Conservation (phyloP, 371 early-diverging fungal genomes). For the Actinomucor elegans region DNA sequence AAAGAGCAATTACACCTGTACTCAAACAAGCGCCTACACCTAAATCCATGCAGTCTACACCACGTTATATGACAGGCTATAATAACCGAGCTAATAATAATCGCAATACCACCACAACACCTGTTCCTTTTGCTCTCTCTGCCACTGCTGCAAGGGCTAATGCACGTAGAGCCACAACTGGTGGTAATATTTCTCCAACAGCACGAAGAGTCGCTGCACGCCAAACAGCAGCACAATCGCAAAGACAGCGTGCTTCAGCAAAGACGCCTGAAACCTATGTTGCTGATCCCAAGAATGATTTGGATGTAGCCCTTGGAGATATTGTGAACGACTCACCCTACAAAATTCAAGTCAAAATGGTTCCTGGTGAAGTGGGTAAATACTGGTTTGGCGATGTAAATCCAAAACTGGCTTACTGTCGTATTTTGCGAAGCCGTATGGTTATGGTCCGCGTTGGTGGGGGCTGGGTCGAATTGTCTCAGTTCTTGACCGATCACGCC, state of each 20-base stretch:
- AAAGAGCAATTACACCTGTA: constrained; percentile 25
- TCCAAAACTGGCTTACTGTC: constrained; percentile 73
- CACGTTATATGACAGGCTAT: constrained; percentile 26
- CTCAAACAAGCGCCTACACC: constrained; percentile 28
- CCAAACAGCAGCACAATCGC: constrained; percentile 9
- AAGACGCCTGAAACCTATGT: constrained; percentile 47
- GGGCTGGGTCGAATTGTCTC: constrained; percentile 75
- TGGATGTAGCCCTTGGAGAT: constrained; percentile 72
- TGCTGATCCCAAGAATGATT: constrained; percentile 66
- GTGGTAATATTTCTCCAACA: constrained; percentile 15
- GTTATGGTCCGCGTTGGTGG: constrained; percentile 85
- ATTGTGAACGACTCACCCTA: constrained; percentile 65
- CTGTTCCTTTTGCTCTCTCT: constrained; percentile 9
- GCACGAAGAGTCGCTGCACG: constrained; percentile 15
- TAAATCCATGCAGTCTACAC: constrained; percentile 28
- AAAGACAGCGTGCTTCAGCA: constrained; percentile 3
- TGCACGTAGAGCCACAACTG: constrained; percentile 1
- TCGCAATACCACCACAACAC: constrained; percentile 3
- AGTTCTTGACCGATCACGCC: constrained; percentile 49
- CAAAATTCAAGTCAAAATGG: constrained; percentile 48
- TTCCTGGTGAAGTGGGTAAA: constrained; percentile 62
- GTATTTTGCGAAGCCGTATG: constrained; percentile 64
- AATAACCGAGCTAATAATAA: neutral
- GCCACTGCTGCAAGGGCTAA: constrained; percentile 14
- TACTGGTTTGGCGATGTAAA: constrained; percentile 76